Conservation (phyloP, 2,329 filamentous ascomycete genomes). For the Ophiosphaerella herpotricha region DNA sequence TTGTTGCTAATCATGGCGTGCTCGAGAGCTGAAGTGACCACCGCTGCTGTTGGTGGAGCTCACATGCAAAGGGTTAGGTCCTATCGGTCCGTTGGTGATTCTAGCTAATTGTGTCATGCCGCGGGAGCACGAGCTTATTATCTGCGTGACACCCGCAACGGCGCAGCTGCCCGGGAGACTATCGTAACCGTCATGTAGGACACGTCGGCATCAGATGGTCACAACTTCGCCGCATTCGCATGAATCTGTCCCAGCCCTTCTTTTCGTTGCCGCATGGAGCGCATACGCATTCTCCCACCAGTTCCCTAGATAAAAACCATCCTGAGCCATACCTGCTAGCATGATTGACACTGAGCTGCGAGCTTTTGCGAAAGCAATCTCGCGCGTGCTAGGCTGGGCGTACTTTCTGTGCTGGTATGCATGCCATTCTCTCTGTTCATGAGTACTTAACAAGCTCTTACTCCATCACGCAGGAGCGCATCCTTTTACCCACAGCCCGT, state of each 20-base stretch:
- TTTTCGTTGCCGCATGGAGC: background rate
- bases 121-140: constrained; percentile 2
- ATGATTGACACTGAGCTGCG: constrained; percentile 30
- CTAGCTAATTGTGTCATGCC: background rate
- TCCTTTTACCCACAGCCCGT: constrained; percentile 93
- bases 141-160: background rate
- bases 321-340: constrained; percentile 6
- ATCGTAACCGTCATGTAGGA: constrained; percentile 12
- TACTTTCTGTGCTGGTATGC: constrained; percentile 44
- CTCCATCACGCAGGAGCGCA: constrained; percentile 62
- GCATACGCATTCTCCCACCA: background rate
- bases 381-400: constrained; percentile 42
- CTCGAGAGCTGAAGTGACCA: too few species aligned
- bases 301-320: background rate
- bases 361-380: constrained; percentile 39
- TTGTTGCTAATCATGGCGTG: too few species aligned
- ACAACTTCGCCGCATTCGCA: background rate
- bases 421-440: background rate
- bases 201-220: constrained; percentile 22
- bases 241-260: background rate
- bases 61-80: background rate
- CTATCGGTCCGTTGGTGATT: background rate
- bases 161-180: background rate
- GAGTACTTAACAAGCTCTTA: background rate
- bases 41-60: background rate